Evolutionary conservation across 1,284 basidiomycete genomes (phyloP), one percentile per base, ranked within the genome.

Genomic region (Mycocalia duriaeana): DNA sequence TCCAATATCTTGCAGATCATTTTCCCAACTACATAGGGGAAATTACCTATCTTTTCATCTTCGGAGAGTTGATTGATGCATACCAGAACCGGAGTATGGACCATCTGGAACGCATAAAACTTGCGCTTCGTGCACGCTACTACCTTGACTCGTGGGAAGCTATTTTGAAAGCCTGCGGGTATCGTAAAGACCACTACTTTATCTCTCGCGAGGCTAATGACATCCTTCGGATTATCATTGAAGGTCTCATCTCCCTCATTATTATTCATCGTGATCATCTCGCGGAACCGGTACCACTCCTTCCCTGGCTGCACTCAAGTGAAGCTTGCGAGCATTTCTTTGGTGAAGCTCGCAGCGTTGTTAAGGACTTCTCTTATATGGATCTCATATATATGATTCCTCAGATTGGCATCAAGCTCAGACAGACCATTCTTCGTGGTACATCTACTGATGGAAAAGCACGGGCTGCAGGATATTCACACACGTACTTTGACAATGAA

Each of bases 21-120:
- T 46, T 56, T 23, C 54, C 58, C 1, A 54, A 63, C 0, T 35
- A 59, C 5, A 35, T 53, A 1, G 68, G 62, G 0, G 38, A 59
- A 0, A 53, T 59, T 4, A 45, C 65, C 5, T 70, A 64, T 41
- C 56, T 72, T 0, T 71, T 70, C 45, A 50, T 70, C 0, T 53
- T 62, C 41, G 68, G 69, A 0, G 69, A 73, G 34, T 45, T 69
- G 0, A 50, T 67, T 6, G 67, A 73, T 46, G 66, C 64, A 5
- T 70, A 58, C 25, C 69, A 72, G 50, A 71, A 63, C 42, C 58
- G 64, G 0, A 24, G 25, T 3, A 63, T 71, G 2, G 3, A 45
- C 2, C 66, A 67, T 46, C n/a, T n/a, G n/a, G n/a, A n/a, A n/a
- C n/a, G n/a, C n/a, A n/a, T n/a, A n/a, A n/a, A n/a, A n/a, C n/a